A percentile compares a stretch with the other conserved stretches of the same genome.
Evolutionary conservation across 2,329 filamentous ascomycete genomes (phyloP).

Genomic region (Periconia sp.): DNA sequence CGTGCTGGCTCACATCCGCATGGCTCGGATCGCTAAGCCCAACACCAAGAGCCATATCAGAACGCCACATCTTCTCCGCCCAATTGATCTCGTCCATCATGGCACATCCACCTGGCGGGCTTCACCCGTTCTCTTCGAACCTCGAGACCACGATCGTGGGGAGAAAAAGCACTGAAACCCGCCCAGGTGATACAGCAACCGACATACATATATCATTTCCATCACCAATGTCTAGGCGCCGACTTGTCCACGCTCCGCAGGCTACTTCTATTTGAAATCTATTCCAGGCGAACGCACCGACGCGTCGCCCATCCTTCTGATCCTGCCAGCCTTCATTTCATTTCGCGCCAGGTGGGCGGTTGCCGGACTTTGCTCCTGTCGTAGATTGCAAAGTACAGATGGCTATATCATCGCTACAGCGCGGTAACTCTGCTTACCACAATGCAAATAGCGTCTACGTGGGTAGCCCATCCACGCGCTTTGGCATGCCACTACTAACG

Average conservation of each 20-base stretch:
- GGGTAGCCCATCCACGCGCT: not conserved
- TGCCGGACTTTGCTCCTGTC: too few relatives aligned
- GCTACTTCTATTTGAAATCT: too few relatives aligned
- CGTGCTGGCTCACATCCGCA: slow-evolving; percentile 7
- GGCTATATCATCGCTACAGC: slow-evolving; percentile 2
- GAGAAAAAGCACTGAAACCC: too few relatives aligned
- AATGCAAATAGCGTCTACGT: slow-evolving; percentile 15
- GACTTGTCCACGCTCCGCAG: too few relatives aligned
- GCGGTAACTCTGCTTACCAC: slow-evolving; percentile 14
- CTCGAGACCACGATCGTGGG: too few relatives aligned
- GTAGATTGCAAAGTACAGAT: not conserved
- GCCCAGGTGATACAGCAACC: too few relatives aligned
- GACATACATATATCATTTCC: too few relatives aligned
- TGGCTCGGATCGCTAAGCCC: slow-evolving; percentile 12
- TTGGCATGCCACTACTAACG: not conserved
- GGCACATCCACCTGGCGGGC: slow-evolving; percentile 11
- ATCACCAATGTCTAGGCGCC: too few relatives aligned
- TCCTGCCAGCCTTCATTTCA: too few relatives aligned
- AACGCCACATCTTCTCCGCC: slow-evolving; percentile 3
- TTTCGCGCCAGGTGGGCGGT: too few relatives aligned
- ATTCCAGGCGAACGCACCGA: too few relatives aligned
- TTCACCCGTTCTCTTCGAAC: not conserved
- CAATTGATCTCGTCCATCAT: slow-evolving; percentile 17
- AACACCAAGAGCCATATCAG: slow-evolving; percentile 9
- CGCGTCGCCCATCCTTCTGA: too few relatives aligned